Conservation (phyloP, 164 flowering plant species). For the Hamamelis virginiana region DNA sequence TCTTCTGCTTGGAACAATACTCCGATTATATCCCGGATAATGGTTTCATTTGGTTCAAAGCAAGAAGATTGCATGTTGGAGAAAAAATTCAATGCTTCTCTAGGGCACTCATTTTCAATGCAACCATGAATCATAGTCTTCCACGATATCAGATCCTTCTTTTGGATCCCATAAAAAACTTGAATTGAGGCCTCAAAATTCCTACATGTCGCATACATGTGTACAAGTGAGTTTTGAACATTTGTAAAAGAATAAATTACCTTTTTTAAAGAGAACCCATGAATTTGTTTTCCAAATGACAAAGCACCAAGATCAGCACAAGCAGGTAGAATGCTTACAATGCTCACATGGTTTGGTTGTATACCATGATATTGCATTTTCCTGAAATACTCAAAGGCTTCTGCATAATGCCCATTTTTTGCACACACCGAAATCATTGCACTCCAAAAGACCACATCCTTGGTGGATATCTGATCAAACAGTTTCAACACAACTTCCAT, state of each 20-base stretch:
- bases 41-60: conserved; percentile 31
- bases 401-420: conserved; percentile 31
- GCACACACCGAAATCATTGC: conserved; percentile 48
- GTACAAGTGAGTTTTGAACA: conserved; percentile 52
- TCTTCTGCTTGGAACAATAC: conserved; percentile 33
- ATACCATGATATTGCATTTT: conserved; percentile 43
- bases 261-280: conserved; percentile 41
- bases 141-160: conserved; percentile 59
- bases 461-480: conserved; percentile 15
- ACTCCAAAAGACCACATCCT: conserved; percentile 63
- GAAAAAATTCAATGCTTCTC: conserved; percentile 35
- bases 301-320: conserved; percentile 49
- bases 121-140: conserved; percentile 49
- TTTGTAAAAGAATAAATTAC: conserved; percentile 25
- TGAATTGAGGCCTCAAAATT: conserved; percentile 26
- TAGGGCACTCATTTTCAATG: conserved; percentile 32
- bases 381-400: conserved; percentile 38
- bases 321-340: conserved; percentile 51
- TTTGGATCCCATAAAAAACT: conserved; percentile 35
- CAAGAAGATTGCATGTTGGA: conserved; percentile 24
- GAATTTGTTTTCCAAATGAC: conserved; percentile 49
- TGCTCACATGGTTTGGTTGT: conserved; percentile 46
- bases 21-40: conserved; percentile 28
- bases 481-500: conserved; percentile 14
- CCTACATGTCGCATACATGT: conserved; percentile 58